These are phyloP conservation scores for Umbellularia californica DNA, from an alignment of 164 flowering plant genomes.

Conservation along the genomic window DNA sequence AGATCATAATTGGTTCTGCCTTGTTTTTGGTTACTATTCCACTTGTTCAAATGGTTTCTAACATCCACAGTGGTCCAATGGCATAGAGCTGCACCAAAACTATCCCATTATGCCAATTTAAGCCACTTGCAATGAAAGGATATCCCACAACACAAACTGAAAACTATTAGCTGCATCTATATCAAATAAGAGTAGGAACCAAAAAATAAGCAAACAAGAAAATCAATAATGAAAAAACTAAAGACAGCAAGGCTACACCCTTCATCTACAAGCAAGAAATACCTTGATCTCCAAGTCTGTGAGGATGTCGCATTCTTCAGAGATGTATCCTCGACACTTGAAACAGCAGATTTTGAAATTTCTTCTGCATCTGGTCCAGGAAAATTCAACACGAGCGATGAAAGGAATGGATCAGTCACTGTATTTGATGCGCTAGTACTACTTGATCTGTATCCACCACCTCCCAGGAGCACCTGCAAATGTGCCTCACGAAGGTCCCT, in stretches of 20 bases:
- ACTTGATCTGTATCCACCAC: conserved; percentile 61
- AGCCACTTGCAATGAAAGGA: too few species aligned
- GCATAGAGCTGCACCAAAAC: too few species aligned
- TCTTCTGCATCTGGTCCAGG: conserved; percentile 70
- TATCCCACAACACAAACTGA: too few species aligned
- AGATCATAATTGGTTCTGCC: too few species aligned
- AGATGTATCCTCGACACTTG: conserved; percentile 46
- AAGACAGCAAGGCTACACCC: not conserved
- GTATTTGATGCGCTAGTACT: conserved; percentile 41
- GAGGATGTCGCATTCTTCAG: conserved; percentile 27
- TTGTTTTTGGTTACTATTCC: too few species aligned
- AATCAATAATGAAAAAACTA: not conserved
- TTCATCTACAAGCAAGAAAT: conserved; percentile 6
- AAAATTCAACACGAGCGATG: conserved; percentile 66
- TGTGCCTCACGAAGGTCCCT: conserved; percentile 93
- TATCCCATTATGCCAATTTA: too few species aligned
- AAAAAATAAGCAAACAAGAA: not conserved
- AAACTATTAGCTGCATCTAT: too few species aligned
- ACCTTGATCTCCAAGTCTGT: conserved; percentile 67
- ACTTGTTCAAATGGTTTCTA: too few species aligned
- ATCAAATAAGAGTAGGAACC: not conserved
- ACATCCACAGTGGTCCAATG: too few species aligned
- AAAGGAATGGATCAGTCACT: conserved; percentile 63
- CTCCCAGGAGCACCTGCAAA: conserved; percentile 77
- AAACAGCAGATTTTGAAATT: conserved; percentile 54